A percentile compares a stretch with the other conserved stretches of the same genome.
phyloP scores from a whole-genome alignment of 2,329 filamentous ascomycete genomes.

The Exophiala mesophila region DNA sequence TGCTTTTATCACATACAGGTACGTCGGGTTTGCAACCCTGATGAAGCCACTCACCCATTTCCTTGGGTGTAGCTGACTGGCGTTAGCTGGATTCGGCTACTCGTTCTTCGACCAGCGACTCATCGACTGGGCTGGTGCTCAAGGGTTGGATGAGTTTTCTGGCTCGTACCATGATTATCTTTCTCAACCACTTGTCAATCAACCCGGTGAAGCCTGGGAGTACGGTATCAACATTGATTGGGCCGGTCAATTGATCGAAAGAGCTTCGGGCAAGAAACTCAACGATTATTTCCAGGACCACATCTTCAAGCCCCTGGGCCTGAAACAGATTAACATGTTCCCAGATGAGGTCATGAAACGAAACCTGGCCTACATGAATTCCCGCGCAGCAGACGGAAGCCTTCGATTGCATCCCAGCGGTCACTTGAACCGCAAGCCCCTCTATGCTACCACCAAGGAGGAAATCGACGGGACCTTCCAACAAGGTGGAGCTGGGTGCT shows the following conservation, averaged over 20 bases:
- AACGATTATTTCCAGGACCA: conserved; percentile 48
- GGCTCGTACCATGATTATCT: conserved; percentile 45
- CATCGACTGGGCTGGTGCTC: conserved; percentile 38
- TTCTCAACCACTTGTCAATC: conserved; percentile 53
- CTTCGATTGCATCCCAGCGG: conserved; percentile 36
- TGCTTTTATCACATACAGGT: conserved; percentile 49
- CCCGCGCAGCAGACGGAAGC: conserved; percentile 44
- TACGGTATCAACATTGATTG: conserved; percentile 56
- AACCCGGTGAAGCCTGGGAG: conserved; percentile 60
- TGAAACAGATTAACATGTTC: conserved; percentile 54
- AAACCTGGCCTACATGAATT: conserved; percentile 55
- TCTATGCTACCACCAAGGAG: conserved; percentile 41
- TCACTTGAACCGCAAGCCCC: conserved; percentile 46
- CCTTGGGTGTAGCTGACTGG: background rate
- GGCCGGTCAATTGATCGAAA: conserved; percentile 48
- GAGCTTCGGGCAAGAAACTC: conserved; percentile 40
- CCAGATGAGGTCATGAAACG: conserved; percentile 51
- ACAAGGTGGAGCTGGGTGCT: conserved; percentile 59
- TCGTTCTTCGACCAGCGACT: conserved; percentile 44
- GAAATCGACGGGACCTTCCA: conserved; percentile 52
- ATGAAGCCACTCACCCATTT: background rate
- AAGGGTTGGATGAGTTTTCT: conserved; percentile 55
- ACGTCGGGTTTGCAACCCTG: conserved; percentile 28
- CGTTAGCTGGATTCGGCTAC: conserved; percentile 40
- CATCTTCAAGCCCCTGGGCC: conserved; percentile 45